Conservation (phyloP, 2,329 filamentous ascomycete genomes). For the Colletotrichum melonis region DNA sequence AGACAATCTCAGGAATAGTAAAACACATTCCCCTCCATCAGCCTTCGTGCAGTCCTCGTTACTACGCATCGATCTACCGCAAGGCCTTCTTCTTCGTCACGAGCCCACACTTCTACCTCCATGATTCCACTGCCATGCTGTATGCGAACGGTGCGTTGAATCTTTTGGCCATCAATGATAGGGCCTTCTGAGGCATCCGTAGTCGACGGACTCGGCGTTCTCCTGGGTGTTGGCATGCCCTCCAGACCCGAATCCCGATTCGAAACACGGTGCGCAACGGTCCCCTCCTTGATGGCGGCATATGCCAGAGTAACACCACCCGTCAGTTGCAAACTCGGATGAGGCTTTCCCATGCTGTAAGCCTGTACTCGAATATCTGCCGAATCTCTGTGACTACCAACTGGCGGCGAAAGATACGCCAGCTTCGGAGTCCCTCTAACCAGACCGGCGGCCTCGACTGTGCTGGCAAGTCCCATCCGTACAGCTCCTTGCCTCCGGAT, state of each 20-base stretch:
- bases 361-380: slow-evolving; percentile 56
- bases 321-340: slow-evolving; percentile 64
- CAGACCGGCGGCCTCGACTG: slow-evolving; percentile 46
- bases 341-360: slow-evolving; percentile 62
- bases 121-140: slow-evolving; percentile 45
- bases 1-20: slow-evolving; percentile 38
- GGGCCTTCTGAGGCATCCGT: not conserved
- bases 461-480: slow-evolving; percentile 65
- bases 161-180: not conserved
- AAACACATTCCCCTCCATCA: slow-evolving; percentile 46
- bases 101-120: slow-evolving; percentile 39
- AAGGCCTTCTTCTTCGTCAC: slow-evolving; percentile 34
- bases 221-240: slow-evolving; percentile 34
- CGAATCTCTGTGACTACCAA: not conserved
- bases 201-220: slow-evolving; percentile 38
- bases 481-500: slow-evolving; percentile 66
- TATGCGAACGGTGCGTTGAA: slow-evolving; percentile 35
- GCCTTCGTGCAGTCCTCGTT: slow-evolving; percentile 44
- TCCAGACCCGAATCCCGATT: not conserved
- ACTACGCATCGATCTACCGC: slow-evolving; percentile 43
- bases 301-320: slow-evolving; percentile 60
- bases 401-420: slow-evolving; percentile 57
- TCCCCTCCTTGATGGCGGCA: slow-evolving; percentile 54
- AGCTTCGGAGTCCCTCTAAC: slow-evolving; percentile 63
- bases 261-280: slow-evolving; percentile 46